These are phyloP conservation scores for Pyrenophora tritici-repentis DNA, from an alignment of 2,329 filamentous ascomycete species.

Conservation along the genomic window DNA sequence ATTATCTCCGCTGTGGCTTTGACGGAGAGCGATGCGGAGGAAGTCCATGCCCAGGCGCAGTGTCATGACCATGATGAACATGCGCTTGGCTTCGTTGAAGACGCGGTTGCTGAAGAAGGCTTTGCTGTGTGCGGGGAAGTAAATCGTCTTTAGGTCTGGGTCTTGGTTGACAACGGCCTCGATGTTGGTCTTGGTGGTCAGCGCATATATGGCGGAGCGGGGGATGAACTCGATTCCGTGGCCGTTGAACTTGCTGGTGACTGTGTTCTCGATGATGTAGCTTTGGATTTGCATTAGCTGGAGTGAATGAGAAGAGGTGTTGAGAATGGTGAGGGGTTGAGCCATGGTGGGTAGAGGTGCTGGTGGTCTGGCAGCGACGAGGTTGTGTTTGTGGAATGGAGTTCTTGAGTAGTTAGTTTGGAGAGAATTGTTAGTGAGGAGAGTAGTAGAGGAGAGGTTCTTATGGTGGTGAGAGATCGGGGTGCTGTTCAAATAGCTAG, in stretches of 20 bases:
- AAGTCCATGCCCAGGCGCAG: background rate
- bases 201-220: background rate
- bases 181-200: background rate
- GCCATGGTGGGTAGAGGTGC: background rate
- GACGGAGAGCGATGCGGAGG: background rate
- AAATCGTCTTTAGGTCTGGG: background rate
- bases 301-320: background rate
- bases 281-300: background rate
- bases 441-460: too few species aligned
- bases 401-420: too few species aligned
- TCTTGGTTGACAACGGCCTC: background rate
- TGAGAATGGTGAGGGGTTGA: background rate
- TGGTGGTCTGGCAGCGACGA: background rate
- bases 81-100: background rate
- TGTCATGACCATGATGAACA: background rate
- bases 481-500: too few species aligned
- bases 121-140: background rate
- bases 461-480: too few species aligned
- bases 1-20: background rate
- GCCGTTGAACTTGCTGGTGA: background rate
- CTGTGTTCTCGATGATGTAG: background rate
- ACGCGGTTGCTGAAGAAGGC: background rate
- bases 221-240: background rate
- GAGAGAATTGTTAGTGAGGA: too few species aligned
- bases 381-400: background rate